Evolutionary conservation across 768 basidiomycete species (phyloP).

Genomic region (Tephrocybe sp.): DNA sequence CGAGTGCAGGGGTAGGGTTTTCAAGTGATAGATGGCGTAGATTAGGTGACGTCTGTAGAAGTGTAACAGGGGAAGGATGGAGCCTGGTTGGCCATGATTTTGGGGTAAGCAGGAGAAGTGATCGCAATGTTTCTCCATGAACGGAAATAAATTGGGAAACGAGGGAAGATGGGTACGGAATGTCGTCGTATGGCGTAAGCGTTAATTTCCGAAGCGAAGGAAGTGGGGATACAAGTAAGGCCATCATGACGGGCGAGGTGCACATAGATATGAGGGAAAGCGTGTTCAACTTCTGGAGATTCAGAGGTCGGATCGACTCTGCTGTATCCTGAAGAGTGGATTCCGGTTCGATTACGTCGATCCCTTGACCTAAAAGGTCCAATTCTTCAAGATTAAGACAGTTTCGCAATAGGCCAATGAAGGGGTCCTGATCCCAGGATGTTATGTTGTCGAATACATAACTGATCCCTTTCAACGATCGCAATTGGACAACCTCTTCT

Average conservation of each 20-base stretch:
- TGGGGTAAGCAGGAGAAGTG: conserved; percentile 67
- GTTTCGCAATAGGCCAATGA: conserved; percentile 55
- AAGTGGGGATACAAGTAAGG: conserved; percentile 58
- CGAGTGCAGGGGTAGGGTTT: conserved; percentile 58
- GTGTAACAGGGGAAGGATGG: conserved; percentile 49
- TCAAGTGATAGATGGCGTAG: conserved; percentile 76
- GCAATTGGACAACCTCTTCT: conserved; percentile 49
- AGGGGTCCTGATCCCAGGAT: conserved; percentile 47
- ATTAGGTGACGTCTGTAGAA: conserved; percentile 51
- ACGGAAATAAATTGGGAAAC: conserved; percentile 55
- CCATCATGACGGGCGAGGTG: conserved; percentile 60
- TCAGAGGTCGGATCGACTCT: conserved; percentile 41
- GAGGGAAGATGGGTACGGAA: conserved; percentile 58
- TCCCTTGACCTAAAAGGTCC: conserved; percentile 60
- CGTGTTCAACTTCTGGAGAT: conserved; percentile 57
- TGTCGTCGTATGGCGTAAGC: conserved; percentile 73
- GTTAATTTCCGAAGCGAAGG: conserved; percentile 64
- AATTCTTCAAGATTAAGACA: conserved; percentile 62
- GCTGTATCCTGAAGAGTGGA: conserved; percentile 25
- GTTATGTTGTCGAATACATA: conserved; percentile 40
- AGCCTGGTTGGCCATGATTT: conserved; percentile 67
- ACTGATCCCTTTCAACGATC: conserved; percentile 53
- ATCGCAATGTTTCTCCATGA: conserved; percentile 59
- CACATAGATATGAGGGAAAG: conserved; percentile 68
- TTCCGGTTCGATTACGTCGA: conserved; percentile 54